These are phyloP conservation scores for Umbelopsis sp. DNA, from an alignment of 192 early-diverging fungal genomes.

Conservation along the genomic window DNA sequence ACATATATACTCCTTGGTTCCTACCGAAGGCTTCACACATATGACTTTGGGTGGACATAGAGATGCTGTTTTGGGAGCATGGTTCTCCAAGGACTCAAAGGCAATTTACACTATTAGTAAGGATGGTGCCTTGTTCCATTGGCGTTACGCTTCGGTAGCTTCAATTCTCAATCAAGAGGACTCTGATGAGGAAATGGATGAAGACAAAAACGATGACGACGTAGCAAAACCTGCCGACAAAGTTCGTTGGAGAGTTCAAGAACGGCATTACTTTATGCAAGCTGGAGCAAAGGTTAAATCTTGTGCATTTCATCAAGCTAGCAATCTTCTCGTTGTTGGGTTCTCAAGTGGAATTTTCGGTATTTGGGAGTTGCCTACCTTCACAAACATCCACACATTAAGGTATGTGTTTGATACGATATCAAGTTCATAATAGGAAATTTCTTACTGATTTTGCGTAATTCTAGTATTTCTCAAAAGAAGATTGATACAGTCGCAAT, in stretches of 20 bases:
- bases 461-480: slow-evolving; percentile 85
- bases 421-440: background rate
- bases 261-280: slow-evolving; percentile 81
- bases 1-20: slow-evolving; percentile 71
- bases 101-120: slow-evolving; percentile 82
- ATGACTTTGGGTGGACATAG: slow-evolving; percentile 85
- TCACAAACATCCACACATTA: slow-evolving; percentile 92
- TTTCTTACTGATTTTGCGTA: background rate
- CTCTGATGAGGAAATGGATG: slow-evolving; percentile 59
- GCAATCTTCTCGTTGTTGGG: slow-evolving; percentile 83
- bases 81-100: slow-evolving; percentile 64
- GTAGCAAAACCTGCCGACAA: slow-evolving; percentile 33
- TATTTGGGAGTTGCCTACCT: slow-evolving; percentile 96
- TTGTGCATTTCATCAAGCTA: slow-evolving; percentile 73
- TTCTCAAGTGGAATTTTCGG: slow-evolving; percentile 96
- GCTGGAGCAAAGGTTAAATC: slow-evolving; percentile 77
- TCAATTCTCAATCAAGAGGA: slow-evolving; percentile 52
- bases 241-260: slow-evolving; percentile 54
- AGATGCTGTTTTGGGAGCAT: slow-evolving; percentile 81
- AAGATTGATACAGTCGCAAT: slow-evolving; percentile 89
- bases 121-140: slow-evolving; percentile 89
- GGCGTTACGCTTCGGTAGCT: slow-evolving; percentile 54
- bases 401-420: slow-evolving; percentile 52
- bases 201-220: slow-evolving; percentile 48
- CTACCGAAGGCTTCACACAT: slow-evolving; percentile 70